A percentile compares a stretch with the other conserved stretches of the same genome.
phyloP scores from a whole-genome alignment of 345 rosid genomes.

The Acer negundo region DNA sequence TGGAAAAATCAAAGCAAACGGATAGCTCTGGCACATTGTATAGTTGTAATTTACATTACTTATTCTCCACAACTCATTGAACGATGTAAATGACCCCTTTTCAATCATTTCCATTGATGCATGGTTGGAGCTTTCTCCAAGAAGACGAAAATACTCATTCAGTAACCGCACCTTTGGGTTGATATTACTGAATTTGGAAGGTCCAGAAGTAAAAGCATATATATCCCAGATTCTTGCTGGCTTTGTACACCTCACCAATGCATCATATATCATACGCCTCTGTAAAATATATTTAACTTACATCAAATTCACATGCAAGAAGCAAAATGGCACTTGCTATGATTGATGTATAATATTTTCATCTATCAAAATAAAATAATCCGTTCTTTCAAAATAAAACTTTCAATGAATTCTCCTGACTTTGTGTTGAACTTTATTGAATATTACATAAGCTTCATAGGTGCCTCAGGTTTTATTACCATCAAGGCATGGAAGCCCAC shows the following conservation, averaged over 20 bases:
- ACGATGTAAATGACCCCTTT: conserved; percentile 59
- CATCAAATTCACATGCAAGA: conserved; percentile 2
- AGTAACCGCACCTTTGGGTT: conserved; percentile 85
- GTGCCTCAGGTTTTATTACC: neutral
- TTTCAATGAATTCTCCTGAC: neutral
- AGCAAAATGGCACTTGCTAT: neutral
- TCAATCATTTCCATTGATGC: conserved; percentile 78
- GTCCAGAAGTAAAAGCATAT: conserved; percentile 79
- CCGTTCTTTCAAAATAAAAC: neutral
- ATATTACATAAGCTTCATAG: neutral
- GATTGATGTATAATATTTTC: neutral
- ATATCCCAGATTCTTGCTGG: conserved; percentile 82
- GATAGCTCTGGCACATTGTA: conserved; percentile 76
- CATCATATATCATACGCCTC: conserved; percentile 78
- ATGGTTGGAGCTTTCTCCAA: conserved; percentile 54
- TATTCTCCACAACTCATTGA: conserved; percentile 91
- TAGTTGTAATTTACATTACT: conserved; percentile 68
- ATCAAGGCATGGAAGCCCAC: neutral
- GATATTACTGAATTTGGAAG: conserved; percentile 62
- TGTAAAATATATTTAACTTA: conserved; percentile 33
- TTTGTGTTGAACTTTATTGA: neutral
- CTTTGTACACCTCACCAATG: conserved; percentile 54
- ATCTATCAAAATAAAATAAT: neutral
- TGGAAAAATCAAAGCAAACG: conserved; percentile 90
- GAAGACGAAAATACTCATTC: conserved; percentile 92